Base-by-base conservation (phyloP, 2,329 filamentous ascomycete genomes). In the Venturiaceae sp. region DNA sequence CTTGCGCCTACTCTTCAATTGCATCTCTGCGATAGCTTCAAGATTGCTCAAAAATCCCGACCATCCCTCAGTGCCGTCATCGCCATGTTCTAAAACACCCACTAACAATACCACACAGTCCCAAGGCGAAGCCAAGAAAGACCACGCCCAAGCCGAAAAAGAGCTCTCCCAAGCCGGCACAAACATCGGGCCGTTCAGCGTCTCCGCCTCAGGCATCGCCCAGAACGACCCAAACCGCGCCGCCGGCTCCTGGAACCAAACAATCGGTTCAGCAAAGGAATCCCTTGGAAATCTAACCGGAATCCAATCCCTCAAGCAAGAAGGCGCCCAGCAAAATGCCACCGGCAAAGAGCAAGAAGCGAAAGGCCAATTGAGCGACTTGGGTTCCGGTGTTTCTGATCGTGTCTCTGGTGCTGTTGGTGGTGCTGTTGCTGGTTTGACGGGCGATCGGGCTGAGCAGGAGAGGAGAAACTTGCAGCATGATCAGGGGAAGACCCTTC, bases 211-310 rank as follows among this genome's bases (percentile, higher is more conserved):
- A 0, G 90, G 90, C 53, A 86, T 84, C 36, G 81, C 85, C 62
- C 80, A 82, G 64, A 90, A 96, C 72, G 79, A 89, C 72, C 77
- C 85, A 11, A 78, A 92, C 70, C 88, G 91, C 63, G 76, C 80
- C 23, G 70, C 82, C 19, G 92, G 92, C 46, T 80, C 80, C 19
- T 95, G 87, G 85, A 90, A 96, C 77, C 92, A 96, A 75, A 95
- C 90, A 5, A 68, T 92, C n/a, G 92, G 92, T 56, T 83, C 87
- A 16, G 85, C 85, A 46, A 96, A 96, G 78, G 90, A 96, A 71
- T 77, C 85, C 4, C 63, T 94, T 1, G 92, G 92, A 60, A 85
- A 85, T 19, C 66, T 92, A 5, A 64, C 92, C 28, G 92, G 92
- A 61, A 84, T 83, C 63, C 86, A 94, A 74, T 80, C 77, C 34